Percentiles rank a stretch among this genome's conserved stretches.
Evolutionary conservation across 768 basidiomycete species (phyloP).

Genomic region (Amanita rubescens): DNA sequence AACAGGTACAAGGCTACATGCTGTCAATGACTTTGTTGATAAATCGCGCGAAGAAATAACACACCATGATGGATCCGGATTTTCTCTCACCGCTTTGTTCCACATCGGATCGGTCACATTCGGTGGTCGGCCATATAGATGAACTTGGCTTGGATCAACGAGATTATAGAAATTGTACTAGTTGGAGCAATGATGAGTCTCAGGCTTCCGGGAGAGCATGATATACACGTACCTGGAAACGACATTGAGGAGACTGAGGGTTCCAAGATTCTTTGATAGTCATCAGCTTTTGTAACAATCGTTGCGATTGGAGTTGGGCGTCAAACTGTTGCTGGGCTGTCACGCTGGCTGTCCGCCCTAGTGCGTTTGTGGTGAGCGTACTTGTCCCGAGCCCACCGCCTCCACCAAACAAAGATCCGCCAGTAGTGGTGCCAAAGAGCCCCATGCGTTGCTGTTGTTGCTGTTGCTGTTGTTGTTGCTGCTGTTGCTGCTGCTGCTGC

Average conservation of each 20-base stretch:
- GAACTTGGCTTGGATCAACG: constrained; percentile 62
- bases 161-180: constrained; percentile 84
- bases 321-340: constrained; percentile 45
- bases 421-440: constrained; percentile 24
- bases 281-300: constrained; percentile 53
- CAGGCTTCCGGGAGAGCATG: background rate
- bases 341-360: constrained; percentile 29
- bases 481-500: constrained; percentile 16
- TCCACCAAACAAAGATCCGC: constrained; percentile 19
- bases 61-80: constrained; percentile 76
- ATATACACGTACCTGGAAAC: constrained; percentile 60
- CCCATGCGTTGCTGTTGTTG: constrained; percentile 19
- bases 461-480: constrained; percentile 19
- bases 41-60: background rate
- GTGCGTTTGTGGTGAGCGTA: constrained; percentile 20
- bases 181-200: background rate
- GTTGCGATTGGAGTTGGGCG: constrained; percentile 49
- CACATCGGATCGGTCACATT: constrained; percentile 67
- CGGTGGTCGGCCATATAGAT: constrained; percentile 60
- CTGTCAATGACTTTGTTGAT: background rate
- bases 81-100: constrained; percentile 74
- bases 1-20: constrained; percentile 63
- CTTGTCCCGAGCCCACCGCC: constrained; percentile 17
- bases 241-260: constrained; percentile 56
- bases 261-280: constrained; percentile 66